These are phyloP conservation scores for Aspergillus nidulans DNA, from an alignment of 495 filamentous ascomycete species.

Conservation along the genomic window DNA sequence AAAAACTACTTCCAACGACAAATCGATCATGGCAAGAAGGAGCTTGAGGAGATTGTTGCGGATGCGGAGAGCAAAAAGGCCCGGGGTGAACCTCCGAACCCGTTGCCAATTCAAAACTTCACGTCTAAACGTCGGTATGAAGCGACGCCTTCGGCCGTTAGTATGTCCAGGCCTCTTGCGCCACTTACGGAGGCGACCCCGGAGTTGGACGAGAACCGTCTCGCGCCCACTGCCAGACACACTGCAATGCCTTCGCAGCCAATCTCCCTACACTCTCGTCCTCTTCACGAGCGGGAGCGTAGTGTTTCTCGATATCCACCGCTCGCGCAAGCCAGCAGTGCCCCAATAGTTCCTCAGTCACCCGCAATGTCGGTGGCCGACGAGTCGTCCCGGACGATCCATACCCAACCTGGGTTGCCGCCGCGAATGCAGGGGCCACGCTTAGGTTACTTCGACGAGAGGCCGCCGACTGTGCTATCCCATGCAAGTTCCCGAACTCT, in stretches of 20 bases:
- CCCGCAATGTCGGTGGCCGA: constrained; percentile 25
- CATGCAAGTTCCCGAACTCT: constrained; percentile 26
- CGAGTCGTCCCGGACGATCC: constrained; percentile 29
- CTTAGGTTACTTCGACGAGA: constrained; percentile 42
- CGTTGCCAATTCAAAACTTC: constrained; percentile 58
- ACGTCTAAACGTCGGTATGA: constrained; percentile 57
- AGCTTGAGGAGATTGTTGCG: constrained; percentile 63
- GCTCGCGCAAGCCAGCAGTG: constrained; percentile 42
- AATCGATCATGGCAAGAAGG: constrained; percentile 62
- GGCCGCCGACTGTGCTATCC: constrained; percentile 29
- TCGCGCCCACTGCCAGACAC: constrained; percentile 41
- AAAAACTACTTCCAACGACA: constrained; percentile 87
- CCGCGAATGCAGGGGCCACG: constrained; percentile 36
- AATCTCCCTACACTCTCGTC: constrained; percentile 27
- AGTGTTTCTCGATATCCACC: constrained; percentile 35
- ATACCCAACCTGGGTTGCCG: constrained; percentile 23
- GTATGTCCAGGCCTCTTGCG: constrained; percentile 57
- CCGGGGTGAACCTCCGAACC: constrained; percentile 65
- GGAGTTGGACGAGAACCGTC: constrained; percentile 49
- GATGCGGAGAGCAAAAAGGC: constrained; percentile 66
- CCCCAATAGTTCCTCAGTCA: constrained; percentile 23
- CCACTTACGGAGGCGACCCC: constrained; percentile 49
- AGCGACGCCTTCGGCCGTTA: constrained; percentile 51
- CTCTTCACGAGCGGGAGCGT: constrained; percentile 35
- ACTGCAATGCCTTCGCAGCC: constrained; percentile 31